Evolutionary conservation across 2,329 filamentous ascomycete genomes (phyloP).

Genomic region (Monosporascus sp.): DNA sequence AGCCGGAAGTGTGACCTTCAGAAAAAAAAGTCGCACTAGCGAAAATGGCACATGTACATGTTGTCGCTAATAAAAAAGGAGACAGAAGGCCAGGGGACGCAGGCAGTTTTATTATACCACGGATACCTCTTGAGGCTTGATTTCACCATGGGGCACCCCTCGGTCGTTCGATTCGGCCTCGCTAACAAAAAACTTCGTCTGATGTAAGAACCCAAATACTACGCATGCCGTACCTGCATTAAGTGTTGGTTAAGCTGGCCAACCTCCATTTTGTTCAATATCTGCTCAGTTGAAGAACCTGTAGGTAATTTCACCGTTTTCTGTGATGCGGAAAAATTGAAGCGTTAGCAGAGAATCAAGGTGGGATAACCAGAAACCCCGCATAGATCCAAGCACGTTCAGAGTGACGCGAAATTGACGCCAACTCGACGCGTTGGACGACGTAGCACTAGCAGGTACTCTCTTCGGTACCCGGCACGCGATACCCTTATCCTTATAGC

Average conservation of each 20-base stretch:
- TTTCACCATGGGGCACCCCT: neutral
- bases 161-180: neutral
- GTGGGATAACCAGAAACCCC: neutral
- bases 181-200: neutral
- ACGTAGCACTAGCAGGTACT: neutral
- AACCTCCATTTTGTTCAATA: neutral
- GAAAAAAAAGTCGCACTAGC: neutral
- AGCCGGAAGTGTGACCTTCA: neutral
- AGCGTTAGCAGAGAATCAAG: neutral
- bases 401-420: neutral
- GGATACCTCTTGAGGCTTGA: no score
- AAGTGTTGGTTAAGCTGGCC: neutral
- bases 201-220: neutral
- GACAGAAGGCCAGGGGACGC: neutral
- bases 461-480: neutral
- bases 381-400: neutral
- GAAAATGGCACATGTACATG: neutral
- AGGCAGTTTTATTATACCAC: no score
- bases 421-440: neutral
- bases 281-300: no score
- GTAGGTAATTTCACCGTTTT: neutral
- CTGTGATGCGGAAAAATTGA: neutral
- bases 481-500: no score
- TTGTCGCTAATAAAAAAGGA: neutral
- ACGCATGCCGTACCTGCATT: neutral